Conservation (phyloP, 2,329 filamentous ascomycete genomes). For the Aureobasidium pullulans region DNA sequence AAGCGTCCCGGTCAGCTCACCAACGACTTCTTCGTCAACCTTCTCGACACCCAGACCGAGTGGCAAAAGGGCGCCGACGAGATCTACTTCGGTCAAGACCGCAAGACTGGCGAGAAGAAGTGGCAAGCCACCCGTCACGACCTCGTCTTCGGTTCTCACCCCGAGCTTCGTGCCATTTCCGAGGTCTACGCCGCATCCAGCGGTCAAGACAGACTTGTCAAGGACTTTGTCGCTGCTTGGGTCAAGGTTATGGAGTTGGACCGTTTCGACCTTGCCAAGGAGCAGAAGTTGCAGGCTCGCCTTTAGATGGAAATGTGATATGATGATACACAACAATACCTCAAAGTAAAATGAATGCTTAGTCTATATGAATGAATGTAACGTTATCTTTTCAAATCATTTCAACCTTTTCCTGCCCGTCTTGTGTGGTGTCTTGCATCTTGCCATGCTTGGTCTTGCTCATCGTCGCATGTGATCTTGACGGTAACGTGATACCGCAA, state of each 20-base stretch:
- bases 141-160: slow-evolving; percentile 65
- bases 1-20: slow-evolving; percentile 59
- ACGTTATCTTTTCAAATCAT: background rate
- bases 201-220: slow-evolving; percentile 55
- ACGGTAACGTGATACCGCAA: no score
- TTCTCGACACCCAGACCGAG: slow-evolving; percentile 58
- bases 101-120: slow-evolving; percentile 57
- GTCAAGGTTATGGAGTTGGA: slow-evolving; percentile 68
- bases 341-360: background rate
- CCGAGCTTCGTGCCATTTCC: slow-evolving; percentile 62
- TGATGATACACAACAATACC: background rate
- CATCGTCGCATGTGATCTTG: no score
- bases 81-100: slow-evolving; percentile 56
- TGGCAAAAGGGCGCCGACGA: slow-evolving; percentile 57
- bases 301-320: background rate
- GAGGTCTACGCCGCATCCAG: slow-evolving; percentile 62
- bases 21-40: slow-evolving; percentile 77
- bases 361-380: slow-evolving; percentile 3
- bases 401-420: background rate
- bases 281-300: slow-evolving; percentile 7
- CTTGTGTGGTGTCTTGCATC: no score
- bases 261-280: slow-evolving; percentile 51
- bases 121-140: slow-evolving; percentile 64
- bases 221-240: slow-evolving; percentile 66
- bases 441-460: no score